phyloP scores from a whole-genome alignment of 2,329 filamentous ascomycete genomes.

The Scedosporium minutisporum region DNA sequence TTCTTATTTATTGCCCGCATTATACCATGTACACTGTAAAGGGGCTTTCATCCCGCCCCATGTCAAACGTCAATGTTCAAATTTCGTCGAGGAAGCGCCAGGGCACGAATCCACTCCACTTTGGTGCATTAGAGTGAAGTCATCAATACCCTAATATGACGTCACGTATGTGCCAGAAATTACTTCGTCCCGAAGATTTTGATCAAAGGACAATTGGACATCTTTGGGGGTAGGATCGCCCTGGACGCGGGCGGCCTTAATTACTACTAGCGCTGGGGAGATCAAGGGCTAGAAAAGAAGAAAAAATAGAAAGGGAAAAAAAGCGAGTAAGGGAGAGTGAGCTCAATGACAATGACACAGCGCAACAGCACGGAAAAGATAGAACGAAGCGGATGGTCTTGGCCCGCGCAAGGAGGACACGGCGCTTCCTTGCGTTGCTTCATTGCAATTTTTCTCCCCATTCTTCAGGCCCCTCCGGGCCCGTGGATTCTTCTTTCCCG shows the following conservation, averaged over 20 bases:
- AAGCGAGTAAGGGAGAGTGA: too few species aligned
- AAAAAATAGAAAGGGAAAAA: too few species aligned
- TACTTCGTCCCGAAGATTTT: background rate
- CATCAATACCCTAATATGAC: background rate
- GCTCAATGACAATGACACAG: too few species aligned
- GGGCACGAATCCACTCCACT: background rate
- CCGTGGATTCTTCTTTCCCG: background rate
- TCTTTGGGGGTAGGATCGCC: conserved; percentile 2
- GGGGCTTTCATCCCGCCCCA: background rate
- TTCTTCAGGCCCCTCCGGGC: background rate
- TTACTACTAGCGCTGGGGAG: background rate
- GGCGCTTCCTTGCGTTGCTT: background rate
- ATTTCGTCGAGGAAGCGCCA: background rate
- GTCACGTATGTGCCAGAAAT: conserved; percentile 1
- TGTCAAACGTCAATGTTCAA: background rate
- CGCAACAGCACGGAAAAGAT: too few species aligned
- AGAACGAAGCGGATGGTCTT: too few species aligned
- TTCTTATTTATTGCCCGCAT: background rate
- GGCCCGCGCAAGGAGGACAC: background rate
- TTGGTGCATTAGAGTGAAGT: conserved; percentile 1
- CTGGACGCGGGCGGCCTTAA: background rate
- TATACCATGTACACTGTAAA: background rate
- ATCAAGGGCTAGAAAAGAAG: too few species aligned
- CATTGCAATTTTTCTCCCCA: background rate
- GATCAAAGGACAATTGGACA: background rate